Percentiles rank a stretch among this genome's conserved stretches.
phyloP scores from a whole-genome alignment of 1,284 basidiomycete species.

The Ustilago trichophora region DNA sequence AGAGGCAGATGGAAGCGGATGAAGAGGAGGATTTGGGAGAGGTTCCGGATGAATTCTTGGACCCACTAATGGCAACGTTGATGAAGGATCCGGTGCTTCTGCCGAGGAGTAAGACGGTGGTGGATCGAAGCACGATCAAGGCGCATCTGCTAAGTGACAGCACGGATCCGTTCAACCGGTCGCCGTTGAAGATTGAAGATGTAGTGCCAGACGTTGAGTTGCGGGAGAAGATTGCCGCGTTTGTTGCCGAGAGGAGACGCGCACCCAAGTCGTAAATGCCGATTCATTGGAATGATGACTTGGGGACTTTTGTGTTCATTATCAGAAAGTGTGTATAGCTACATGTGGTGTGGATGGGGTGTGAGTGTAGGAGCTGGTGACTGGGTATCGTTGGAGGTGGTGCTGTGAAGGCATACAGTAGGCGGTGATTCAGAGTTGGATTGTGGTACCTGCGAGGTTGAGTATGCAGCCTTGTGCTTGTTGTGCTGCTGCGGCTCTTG shows the following conservation, averaged over 20 bases:
- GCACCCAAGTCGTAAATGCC: too few species aligned
- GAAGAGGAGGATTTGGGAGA: constrained; percentile 91
- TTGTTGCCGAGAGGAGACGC: constrained; percentile 49
- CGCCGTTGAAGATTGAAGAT: constrained; percentile 68
- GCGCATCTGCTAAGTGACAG: constrained; percentile 90
- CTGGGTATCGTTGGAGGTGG: too few species aligned
- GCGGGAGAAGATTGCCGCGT: constrained; percentile 56
- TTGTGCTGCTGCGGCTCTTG: too few species aligned
- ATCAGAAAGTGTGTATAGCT: too few species aligned
- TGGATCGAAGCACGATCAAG: constrained; percentile 95
- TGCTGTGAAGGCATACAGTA: too few species aligned
- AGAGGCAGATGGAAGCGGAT: constrained; percentile 78
- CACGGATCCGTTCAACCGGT: constrained; percentile 71
- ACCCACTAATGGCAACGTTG: constrained; percentile 89
- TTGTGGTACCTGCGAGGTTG: too few species aligned
- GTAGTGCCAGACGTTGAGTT: constrained; percentile 59
- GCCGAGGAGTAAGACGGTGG: constrained; percentile 80
- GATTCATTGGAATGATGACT: too few species aligned
- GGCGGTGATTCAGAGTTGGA: too few species aligned
- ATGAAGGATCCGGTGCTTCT: constrained; percentile 96
- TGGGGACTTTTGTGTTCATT: too few species aligned
- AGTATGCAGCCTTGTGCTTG: too few species aligned
- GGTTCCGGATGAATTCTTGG: constrained; percentile 90
- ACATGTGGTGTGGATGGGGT: too few species aligned
- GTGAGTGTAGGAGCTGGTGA: too few species aligned